These are phyloP conservation scores for Leishmania arabica DNA, from an alignment of 208 protist species.

Conservation along the genomic window DNA sequence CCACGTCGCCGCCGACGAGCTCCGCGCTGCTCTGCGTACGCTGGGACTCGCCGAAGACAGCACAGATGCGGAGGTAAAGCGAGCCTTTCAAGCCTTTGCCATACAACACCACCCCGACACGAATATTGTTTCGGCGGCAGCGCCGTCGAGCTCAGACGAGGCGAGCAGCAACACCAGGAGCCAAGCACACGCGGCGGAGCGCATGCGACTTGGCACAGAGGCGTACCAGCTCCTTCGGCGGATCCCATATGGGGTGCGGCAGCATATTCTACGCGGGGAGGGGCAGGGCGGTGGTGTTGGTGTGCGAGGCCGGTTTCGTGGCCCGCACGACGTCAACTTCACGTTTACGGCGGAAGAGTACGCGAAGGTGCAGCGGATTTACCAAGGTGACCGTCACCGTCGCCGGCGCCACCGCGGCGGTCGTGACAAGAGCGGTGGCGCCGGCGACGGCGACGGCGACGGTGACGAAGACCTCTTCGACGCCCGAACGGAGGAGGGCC, in stretches of 20 bases:
- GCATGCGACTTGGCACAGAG: slow-evolving; percentile 41
- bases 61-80: slow-evolving; percentile 67
- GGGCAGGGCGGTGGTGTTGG: not conserved
- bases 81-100: slow-evolving; percentile 50
- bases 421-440: not conserved
- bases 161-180: slow-evolving; percentile 2
- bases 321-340: slow-evolving; percentile 11
- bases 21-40: slow-evolving; percentile 41
- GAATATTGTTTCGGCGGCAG: not conserved
- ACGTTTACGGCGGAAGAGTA: slow-evolving; percentile 41
- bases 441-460: not conserved
- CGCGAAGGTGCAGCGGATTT: slow-evolving; percentile 46
- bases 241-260: slow-evolving; percentile 36
- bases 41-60: slow-evolving; percentile 42
- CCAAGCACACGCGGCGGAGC: slow-evolving; percentile 1
- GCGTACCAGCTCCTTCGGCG: slow-evolving; percentile 66
- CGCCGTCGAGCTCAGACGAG: not conserved
- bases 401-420: slow-evolving; percentile 4
- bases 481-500: slow-evolving; percentile 26
- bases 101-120: slow-evolving; percentile 68
- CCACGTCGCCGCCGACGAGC: slow-evolving; percentile 32
- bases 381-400: slow-evolving; percentile 28
- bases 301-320: not conserved
- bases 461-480: slow-evolving; percentile 31
- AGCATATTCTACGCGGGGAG: slow-evolving; percentile 33